Base-by-base conservation (phyloP, 2,329 filamentous ascomycete genomes). In the Onygena corvina region DNA sequence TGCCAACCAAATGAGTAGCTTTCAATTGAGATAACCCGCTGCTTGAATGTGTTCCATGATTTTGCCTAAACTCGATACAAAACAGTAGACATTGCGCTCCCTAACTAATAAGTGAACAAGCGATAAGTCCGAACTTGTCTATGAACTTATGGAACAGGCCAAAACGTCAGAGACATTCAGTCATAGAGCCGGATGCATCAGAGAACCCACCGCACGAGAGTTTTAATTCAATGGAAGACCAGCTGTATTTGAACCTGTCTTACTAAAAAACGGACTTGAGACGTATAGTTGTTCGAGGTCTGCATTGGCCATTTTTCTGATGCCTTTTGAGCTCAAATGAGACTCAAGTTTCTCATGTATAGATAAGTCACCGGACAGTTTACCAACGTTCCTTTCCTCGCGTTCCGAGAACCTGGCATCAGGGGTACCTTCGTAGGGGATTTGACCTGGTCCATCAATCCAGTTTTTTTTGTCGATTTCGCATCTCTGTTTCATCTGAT, bases 371-470 rank as follows among this genome's bases (percentile, higher is more conserved):
- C 33, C 12, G 25, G 47, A 4, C 21, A 30, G 34, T 42, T 21
- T 23, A 16, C 34, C 47, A 27, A 40, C 16, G 9, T 36, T 36
- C 23, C 33, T 16, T 30, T 35, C n/a, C 18, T 34, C 30, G 2
- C 16, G 29, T 47, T 57, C 48, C 9, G 8, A 29, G 46, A 54
- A 57, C 3, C 51, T 42, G 9, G 56, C 56, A 56, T 59, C 57
- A 2, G 53, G 52, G 6, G 27, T n/a, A 50, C 51, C 16, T 9
- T 30, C 21, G 25, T 14, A 48, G 5, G 33, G 33, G 11, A 48
- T 23, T 12, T 14, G 12, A 3, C 33, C 47, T 4, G 49, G 30
- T 14, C 54, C 55, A 25, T 48, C 27, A n/a, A 54, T 52, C 54
- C 56, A 58, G 11, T 29, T 47, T 27, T 46, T 51, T 4, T 47